Evolutionary conservation across 1,284 basidiomycete genomes (phyloP).

Genomic region (Xanthoconium separans): DNA sequence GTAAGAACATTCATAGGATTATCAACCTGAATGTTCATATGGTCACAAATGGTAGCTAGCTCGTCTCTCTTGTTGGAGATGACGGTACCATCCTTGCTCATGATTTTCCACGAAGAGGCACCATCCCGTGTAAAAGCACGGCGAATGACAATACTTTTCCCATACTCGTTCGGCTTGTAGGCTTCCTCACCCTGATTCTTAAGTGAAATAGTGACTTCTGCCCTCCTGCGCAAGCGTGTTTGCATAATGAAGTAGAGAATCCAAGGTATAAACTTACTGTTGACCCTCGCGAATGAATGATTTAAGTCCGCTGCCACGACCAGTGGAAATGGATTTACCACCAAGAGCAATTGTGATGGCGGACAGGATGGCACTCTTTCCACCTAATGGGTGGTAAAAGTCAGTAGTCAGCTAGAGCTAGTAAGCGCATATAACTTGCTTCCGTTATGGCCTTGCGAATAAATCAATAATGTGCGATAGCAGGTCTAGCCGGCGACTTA

Average conservation of each 20-base stretch:
- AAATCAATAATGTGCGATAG: conserved; percentile 3
- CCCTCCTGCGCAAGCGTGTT: conserved; percentile 16
- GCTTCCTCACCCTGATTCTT: conserved; percentile 92
- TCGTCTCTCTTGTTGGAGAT: conserved; percentile 85
- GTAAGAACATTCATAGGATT: conserved; percentile 95
- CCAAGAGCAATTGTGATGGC: conserved; percentile 93
- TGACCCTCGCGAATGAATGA: conserved; percentile 88
- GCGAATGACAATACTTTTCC: conserved; percentile 82
- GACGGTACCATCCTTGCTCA: conserved; percentile 61
- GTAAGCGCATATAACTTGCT: conserved; percentile 47
- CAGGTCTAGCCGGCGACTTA: conserved; percentile 21
- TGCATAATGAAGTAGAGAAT: neutral
- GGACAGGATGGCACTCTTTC: conserved; percentile 94
- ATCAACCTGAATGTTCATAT: conserved; percentile 96
- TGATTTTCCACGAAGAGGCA: conserved; percentile 81
- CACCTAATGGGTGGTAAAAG: conserved; percentile 49
- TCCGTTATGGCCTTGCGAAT: conserved; percentile 67
- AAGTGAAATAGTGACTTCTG: conserved; percentile 79
- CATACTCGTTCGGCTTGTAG: conserved; percentile 81
- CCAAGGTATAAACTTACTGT: conserved; percentile 45
- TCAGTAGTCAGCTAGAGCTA: neutral
- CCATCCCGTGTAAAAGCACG: conserved; percentile 81
- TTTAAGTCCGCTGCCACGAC: conserved; percentile 84
- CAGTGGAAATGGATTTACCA: conserved; percentile 87
- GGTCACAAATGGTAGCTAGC: conserved; percentile 84